These are phyloP conservation scores for Penstemon davidsonii DNA, from an alignment of 257 asterid genomes.

Conservation along the genomic window DNA sequence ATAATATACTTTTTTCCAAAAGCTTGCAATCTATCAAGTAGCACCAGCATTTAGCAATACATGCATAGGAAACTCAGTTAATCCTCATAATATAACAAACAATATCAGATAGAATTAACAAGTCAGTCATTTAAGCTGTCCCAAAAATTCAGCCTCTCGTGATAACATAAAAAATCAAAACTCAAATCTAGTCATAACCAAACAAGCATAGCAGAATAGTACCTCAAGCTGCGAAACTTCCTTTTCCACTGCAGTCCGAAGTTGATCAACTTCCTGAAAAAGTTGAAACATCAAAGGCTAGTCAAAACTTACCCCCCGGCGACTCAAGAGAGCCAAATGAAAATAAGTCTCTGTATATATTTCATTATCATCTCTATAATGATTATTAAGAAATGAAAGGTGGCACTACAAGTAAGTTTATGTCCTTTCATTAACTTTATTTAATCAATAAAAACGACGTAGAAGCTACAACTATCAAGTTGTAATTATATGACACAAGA, in stretches of 20 bases:
- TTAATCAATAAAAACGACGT: conserved; percentile 2
- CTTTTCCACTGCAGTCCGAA: conserved; percentile 60
- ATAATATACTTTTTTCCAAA: neutral
- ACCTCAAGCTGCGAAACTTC: conserved; percentile 78
- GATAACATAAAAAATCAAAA: neutral
- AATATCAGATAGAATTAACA: neutral
- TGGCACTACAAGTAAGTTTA: conserved; percentile 10
- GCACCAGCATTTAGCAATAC: conserved; percentile 23
- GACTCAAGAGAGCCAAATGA: conserved; percentile 10
- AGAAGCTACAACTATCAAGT: neutral
- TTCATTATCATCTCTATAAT: conserved; percentile 16
- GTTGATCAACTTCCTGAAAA: conserved; percentile 84
- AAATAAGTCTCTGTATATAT: neutral
- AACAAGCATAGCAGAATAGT: conserved; percentile 27
- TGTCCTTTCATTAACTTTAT: neutral
- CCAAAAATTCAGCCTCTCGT: too few relatives aligned
- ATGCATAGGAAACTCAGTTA: neutral
- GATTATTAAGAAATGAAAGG: neutral
- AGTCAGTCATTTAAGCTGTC: conserved; percentile 13
- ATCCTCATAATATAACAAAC: neutral
- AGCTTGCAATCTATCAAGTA: neutral
- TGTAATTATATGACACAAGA: neutral
- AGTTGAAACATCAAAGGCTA: conserved; percentile 12
- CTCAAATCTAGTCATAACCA: conserved; percentile 5
- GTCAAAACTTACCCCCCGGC: conserved; percentile 13